Conservation (phyloP, 208 protist species). For the Borovskyia barvae region DNA sequence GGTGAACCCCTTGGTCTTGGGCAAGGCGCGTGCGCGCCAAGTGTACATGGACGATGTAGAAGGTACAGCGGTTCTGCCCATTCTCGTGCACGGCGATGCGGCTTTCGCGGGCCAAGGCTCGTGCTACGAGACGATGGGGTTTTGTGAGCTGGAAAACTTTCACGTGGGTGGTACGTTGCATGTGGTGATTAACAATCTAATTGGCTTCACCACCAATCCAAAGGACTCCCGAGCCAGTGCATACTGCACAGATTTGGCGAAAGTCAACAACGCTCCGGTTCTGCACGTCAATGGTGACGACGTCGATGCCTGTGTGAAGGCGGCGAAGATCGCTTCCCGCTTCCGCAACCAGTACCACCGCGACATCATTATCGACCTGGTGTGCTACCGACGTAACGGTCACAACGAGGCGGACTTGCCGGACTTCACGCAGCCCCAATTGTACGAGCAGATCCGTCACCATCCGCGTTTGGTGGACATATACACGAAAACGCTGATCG, state of each 20-base stretch:
- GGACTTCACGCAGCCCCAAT: conserved; percentile 96
- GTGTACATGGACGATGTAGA: conserved; percentile 74
- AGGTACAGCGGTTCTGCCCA: conserved; percentile 61
- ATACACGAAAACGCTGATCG: conserved; percentile 86
- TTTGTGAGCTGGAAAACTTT: conserved; percentile 94
- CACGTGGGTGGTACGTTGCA: conserved; percentile 97
- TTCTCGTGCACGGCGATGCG: conserved; percentile 98
- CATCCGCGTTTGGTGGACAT: conserved; percentile 87
- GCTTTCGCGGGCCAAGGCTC: conserved; percentile 96
- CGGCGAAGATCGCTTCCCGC: conserved; percentile 84
- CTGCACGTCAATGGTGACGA: conserved; percentile 99
- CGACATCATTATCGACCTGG: conserved; percentile 97
- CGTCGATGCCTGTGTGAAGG: conserved; percentile 92
- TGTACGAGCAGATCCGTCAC: conserved; percentile 93
- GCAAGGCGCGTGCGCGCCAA: conserved; percentile 96
- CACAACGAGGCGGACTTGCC: conserved; percentile 98
- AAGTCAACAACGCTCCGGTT: conserved; percentile 94
- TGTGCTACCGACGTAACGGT: conserved; percentile 96
- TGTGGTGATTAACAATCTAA: conserved; percentile 99
- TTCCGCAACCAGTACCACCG: conserved; percentile 93
- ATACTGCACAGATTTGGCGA: conserved; percentile 97
- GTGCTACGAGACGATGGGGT: conserved; percentile 97
- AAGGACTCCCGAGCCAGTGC: conserved; percentile 86
- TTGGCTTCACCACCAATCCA: conserved; percentile 98
- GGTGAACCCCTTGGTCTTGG: conserved; percentile 98